Conservation (phyloP, 1,139 yeast genomes). For the Debaryomycetaceae sp. region DNA sequence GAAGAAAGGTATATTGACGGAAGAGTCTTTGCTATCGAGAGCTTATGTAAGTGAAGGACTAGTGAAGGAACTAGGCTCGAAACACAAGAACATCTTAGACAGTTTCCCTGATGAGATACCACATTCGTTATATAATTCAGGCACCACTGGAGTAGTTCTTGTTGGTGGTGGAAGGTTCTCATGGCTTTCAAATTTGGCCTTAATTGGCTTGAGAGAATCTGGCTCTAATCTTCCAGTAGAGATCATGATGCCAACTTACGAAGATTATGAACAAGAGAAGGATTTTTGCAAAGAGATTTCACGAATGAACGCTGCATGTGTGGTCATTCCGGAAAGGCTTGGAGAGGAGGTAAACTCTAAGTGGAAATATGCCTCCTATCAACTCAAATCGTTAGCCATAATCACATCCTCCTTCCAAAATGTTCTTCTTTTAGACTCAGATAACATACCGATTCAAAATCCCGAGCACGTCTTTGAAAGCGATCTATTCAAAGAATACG, state of each 20-base stretch:
- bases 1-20: slow-evolving; percentile 22
- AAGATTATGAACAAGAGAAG: slow-evolving; percentile 26
- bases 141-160: slow-evolving; percentile 31
- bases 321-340: slow-evolving; percentile 32
- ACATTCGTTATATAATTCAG: slow-evolving; percentile 20
- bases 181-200: slow-evolving; percentile 37
- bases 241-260: slow-evolving; percentile 28
- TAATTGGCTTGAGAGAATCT: slow-evolving; percentile 29
- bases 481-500: slow-evolving; percentile 51
- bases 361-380: slow-evolving; percentile 28
- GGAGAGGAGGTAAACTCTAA: slow-evolving; percentile 32
- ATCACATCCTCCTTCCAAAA: slow-evolving; percentile 41
- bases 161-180: slow-evolving; percentile 39
- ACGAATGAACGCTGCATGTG: slow-evolving; percentile 25
- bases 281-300: slow-evolving; percentile 27
- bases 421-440: slow-evolving; percentile 41
- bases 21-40: slow-evolving; percentile 26
- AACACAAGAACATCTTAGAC: slow-evolving; percentile 21
- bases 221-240: slow-evolving; percentile 39
- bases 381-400: slow-evolving; percentile 39
- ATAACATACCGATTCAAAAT: slow-evolving; percentile 32
- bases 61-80: slow-evolving; percentile 19
- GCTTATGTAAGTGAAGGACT: slow-evolving; percentile 24
- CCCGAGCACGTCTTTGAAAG: slow-evolving; percentile 47
- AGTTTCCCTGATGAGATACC: slow-evolving; percentile 25